Evolutionary conservation across 2,329 filamentous ascomycete species (phyloP), one percentile per base, ranked within the genome.

Genomic region (Orbilia brochopaga): DNA sequence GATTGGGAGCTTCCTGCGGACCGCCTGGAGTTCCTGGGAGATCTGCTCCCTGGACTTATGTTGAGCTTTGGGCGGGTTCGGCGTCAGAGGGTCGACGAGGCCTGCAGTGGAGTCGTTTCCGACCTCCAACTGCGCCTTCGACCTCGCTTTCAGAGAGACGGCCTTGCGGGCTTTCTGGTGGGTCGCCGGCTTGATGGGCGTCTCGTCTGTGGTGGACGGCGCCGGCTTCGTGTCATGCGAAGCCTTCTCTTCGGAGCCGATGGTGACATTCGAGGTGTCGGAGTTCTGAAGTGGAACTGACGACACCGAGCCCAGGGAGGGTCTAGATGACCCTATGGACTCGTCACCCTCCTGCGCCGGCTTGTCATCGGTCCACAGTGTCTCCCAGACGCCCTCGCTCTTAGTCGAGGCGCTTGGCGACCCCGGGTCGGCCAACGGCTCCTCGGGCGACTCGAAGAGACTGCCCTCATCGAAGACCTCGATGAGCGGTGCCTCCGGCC

Each of bases 1-100:
- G 75, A 97, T 93, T 0, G 92, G 92, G 2, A 97, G 83, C 13
- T 86, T 83, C 77, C 89, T 86, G 21, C 91, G 85, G 30, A 74
- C 73, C n/a, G 32, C 52, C 21, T 63, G 62, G 10, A 77, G 67
- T 10, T 73, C 67, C 11, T 55, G 42, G 11, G 67, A 55, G 24
- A 72, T 40, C 24, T 72, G 67, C 0, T 50, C 46, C 48, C 59
- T 72, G 2, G 60, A 56, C 52, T 65, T 72, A 11, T 42, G 55
- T 3, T 40, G 21, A 21, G 67, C 21, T 27, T 61, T 72, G 7
- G 40, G 51, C 11, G 60, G 60, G 3, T 61, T 32, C 2, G 67
- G 67, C 2, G 67, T 72, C 5, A 65, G 50, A 30, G 67, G 67
- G 19, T 72, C 67, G 10, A 72, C 60, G 1, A 72, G 55, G n/a